Conservation (phyloP, 2,329 filamentous ascomycete genomes). For the Rhexocercosporidium sp. region DNA sequence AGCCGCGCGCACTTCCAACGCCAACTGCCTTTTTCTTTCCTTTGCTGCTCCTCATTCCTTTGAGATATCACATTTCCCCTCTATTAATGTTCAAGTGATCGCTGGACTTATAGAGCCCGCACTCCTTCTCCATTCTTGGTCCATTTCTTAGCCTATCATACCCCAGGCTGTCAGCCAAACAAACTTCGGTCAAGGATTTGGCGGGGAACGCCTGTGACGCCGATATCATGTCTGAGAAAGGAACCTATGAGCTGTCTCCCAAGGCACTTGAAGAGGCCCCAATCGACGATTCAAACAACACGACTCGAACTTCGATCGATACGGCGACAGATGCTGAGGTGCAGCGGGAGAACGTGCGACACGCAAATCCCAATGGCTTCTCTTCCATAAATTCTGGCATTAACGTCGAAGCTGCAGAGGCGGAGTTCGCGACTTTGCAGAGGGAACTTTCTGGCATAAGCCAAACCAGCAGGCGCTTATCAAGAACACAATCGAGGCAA, state of each 20-base stretch:
- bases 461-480: slow-evolving; percentile 56
- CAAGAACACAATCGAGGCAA: slow-evolving; percentile 49
- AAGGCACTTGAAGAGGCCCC: slow-evolving; percentile 25
- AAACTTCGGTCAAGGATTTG: slow-evolving; percentile 1
- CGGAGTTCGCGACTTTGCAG: slow-evolving; percentile 72
- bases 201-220: slow-evolving; percentile 16
- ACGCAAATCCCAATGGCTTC: slow-evolving; percentile 53
- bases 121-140: neutral
- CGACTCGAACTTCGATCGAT: slow-evolving; percentile 27
- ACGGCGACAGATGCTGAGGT: slow-evolving; percentile 50
- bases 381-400: slow-evolving; percentile 53
- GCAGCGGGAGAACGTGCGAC: slow-evolving; percentile 38
- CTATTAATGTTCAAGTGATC: neutral
- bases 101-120: neutral
- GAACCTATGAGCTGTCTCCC: slow-evolving; percentile 21
- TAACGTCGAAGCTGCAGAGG: slow-evolving; percentile 66
- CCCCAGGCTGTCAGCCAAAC: neutral
- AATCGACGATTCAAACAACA: slow-evolving; percentile 17
- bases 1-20: neutral
- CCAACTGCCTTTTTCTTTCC: neutral
- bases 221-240: slow-evolving; percentile 21
- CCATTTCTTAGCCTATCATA: neutral
- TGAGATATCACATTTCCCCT: neutral
- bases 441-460: slow-evolving; percentile 64
- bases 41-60: slow-evolving; percentile 1